Base-by-base conservation (phyloP, 768 basidiomycete species). In the Hericium alpestre region DNA sequence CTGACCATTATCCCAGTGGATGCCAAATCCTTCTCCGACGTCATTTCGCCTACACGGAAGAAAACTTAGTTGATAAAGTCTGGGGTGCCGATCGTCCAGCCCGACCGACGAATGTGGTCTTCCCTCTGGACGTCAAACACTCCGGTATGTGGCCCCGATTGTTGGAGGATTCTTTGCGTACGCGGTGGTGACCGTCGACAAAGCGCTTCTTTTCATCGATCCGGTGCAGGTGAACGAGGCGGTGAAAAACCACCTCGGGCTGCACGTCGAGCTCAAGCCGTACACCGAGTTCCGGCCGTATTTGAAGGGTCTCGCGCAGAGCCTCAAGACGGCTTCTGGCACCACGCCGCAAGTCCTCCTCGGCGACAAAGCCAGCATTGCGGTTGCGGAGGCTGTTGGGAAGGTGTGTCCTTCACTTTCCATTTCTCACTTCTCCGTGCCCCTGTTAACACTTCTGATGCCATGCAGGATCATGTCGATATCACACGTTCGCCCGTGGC, bases 301-400 rank as follows among this genome's bases (percentile, higher is more conserved):
- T 63, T 74, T 96, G 57, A 75, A 77, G 63, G 68, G 71, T 3
- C 73, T 89, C 16, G 71, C 70, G 2, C 61, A 62, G 43, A 64
- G 64, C n/a, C 66, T 75, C 51, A 56, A 39, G 41, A 52, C 38
- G 5, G 23, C 53, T n/a, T 27, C 9, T 3, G 15, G 53, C 46
- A 46, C 53, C 1, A 43, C 52, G n/a, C 59, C 89, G 82, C 85
- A 85, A 65, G 79, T 95, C 12, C 70, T 94, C 37, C 72, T 97
- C 12, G 83, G 88, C 1, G 80, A 85, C 56, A 88, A 82, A 63
- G 81, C 90, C 0, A 93, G 82, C 63, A 75, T 93, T 58, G 91
- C 94, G 0, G 79, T 95, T 1, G 86, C 87, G 0, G 79, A 88
- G 59, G 86, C 90, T 2, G 72, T 97, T 3, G 88, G 90, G 2